Evolutionary conservation across 495 filamentous ascomycete genomes (phyloP), one percentile per base, ranked within the genome.

Genomic region (Hypoxylon fragiforme): DNA sequence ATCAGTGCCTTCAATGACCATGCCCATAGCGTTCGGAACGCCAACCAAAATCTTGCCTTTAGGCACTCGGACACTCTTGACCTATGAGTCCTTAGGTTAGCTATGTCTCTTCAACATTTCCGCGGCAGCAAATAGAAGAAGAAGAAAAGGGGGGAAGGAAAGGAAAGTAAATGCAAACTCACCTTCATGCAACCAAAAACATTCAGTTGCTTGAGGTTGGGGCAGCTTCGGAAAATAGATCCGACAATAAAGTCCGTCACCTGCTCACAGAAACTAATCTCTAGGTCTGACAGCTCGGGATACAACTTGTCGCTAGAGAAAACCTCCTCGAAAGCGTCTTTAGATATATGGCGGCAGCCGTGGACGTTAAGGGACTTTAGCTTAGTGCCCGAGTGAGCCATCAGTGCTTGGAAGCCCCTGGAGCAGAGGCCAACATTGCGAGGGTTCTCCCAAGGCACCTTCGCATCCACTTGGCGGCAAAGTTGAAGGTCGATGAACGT

Each of bases 121-220:
- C n/a, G n/a, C n/a, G n/a, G n/a, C n/a, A 21, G 7, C 2, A 28
- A 7, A 34, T 0, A 14, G n/a, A 16, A 12, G 18, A 28, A 39
- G 20, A 15, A 7, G 16, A 5, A 13, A 5, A 47, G 12, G 13
- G 9, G 11, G 7, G 20, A 39, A 20, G 18, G 4, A 39, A 34
- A 21, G 4, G n/a, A 26, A 53, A n/a, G n/a, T n/a, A n/a, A n/a
- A n/a, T n/a, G n/a, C n/a, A n/a, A n/a, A n/a, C 55, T 58, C 44
- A 65, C 65, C 60, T 86, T 85, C 74, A 91, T 91, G 70, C 89
- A 92, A 16, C 87, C 89, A 71, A 95, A 96, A 3, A 90, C 88
- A 32, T 87, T 84, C 38, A 95, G 59, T 63, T 83, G 83, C 65
- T 82, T 81, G 26, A 97, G 57, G 3, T 76, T 76, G 3, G 90